Conservation (phyloP, 345 rosid species). For the Camelina hispida region DNA sequence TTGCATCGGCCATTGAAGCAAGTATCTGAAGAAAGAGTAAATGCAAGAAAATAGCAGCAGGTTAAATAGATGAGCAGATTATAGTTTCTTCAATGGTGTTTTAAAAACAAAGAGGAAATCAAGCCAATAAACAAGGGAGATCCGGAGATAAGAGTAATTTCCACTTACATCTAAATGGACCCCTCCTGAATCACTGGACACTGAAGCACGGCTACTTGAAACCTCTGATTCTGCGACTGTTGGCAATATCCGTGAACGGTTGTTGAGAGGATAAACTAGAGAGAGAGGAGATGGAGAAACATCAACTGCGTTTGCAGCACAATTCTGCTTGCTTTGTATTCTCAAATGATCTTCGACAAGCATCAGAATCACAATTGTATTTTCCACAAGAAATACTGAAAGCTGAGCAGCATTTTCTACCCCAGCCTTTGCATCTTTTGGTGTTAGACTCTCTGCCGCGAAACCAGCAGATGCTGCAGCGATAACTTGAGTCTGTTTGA, state of each 20-base stretch:
- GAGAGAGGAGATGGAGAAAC: conserved; percentile 80
- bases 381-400: conserved; percentile 94
- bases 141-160: conserved; percentile 16
- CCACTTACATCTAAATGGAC: conserved; percentile 86
- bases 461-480: conserved; percentile 98
- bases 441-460: conserved; percentile 90
- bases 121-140: conserved; percentile 5
- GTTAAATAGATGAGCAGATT: not conserved
- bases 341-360: conserved; percentile 98
- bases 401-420: conserved; percentile 91
- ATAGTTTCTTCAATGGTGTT: not conserved
- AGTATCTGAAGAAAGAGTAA: conserved; percentile 60
- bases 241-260: conserved; percentile 49
- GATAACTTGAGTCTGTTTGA: conserved; percentile 90
- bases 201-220: conserved; percentile 62
- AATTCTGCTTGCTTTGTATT: conserved; percentile 83
- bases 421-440: conserved; percentile 80
- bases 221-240: conserved; percentile 58
- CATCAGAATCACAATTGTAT: conserved; percentile 95
- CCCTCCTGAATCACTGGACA: conserved; percentile 68
- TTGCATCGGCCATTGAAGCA: conserved; percentile 98
- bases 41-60: not conserved
- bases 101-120: not conserved
- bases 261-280: conserved; percentile 62
- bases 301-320: conserved; percentile 59